Conservation (phyloP, 2,329 filamentous ascomycete genomes). For the Zymoseptoria ardabiliae region DNA sequence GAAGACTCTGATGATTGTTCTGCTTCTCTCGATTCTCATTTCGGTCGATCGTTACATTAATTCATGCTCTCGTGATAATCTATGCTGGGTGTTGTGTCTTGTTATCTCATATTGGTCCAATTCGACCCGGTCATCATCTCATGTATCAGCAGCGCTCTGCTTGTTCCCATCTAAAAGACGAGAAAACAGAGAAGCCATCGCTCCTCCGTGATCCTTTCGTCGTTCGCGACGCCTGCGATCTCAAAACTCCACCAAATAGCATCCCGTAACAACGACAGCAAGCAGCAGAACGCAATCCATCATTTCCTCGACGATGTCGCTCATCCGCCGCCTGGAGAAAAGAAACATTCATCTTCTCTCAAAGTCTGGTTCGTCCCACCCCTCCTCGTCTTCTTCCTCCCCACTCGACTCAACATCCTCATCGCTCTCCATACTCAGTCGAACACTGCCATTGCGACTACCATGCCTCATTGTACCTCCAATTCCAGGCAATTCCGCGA, state of each 20-base stretch:
- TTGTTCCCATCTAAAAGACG: not conserved
- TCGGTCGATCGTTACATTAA: not conserved
- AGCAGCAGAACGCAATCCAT: not conserved
- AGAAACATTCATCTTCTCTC: not conserved
- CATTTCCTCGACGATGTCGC: not conserved
- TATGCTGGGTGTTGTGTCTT: not conserved
- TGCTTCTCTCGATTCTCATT: not conserved
- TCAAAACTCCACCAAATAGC: not conserved
- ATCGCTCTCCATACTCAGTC: conserved; percentile 2
- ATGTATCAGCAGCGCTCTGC: not conserved
- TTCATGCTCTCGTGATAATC: not conserved
- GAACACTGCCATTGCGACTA: not conserved
- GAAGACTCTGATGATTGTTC: too few relatives aligned
- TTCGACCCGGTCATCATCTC: not conserved
- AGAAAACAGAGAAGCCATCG: not conserved
- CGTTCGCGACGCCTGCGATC: not conserved
- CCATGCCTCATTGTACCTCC: conserved; percentile 1
- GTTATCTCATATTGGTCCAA: not conserved
- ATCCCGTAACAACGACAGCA: not conserved
- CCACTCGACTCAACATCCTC: conserved; percentile 7
- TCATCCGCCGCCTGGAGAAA: not conserved
- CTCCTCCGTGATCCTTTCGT: not conserved
- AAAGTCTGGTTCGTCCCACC: not conserved
- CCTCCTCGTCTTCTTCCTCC: conserved; percentile 1
- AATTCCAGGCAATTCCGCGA: not conserved